Evolutionary conservation across 2,329 filamentous ascomycete species (phyloP), one percentile per base, ranked within the genome.

Genomic region (Monosporascus sp.): DNA sequence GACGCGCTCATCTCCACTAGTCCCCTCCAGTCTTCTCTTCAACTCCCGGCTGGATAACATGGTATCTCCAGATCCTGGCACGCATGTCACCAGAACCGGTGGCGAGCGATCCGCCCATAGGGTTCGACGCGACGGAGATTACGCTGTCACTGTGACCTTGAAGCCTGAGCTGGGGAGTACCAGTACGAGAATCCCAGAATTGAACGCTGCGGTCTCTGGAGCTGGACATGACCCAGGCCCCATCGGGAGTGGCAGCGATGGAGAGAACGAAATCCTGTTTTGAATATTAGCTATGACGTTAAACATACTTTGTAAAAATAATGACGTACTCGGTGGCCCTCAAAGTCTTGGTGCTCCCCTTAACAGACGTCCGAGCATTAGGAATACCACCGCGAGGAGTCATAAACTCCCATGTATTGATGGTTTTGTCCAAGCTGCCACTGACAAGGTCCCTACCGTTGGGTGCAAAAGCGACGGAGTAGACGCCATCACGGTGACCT

Each of bases 101-200:
- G 41, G 94, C 94, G 69, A 99, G 99, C 67, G 90, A 87, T 58
- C 86, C 84, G 54, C 91, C 92, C 37, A 82, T 86, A 17, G 94
- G 94, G 72, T 91, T 96, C 22, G 94, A 94, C 1, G 94, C 93
- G 50, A 97, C 94, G 3, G 92, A 97, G 65, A 97, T 97, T 63
- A 99, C 94, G 11, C 90, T 96, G 74, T 97, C 97, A 80, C 97
- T 97, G 71, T 99, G 94, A 24, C 94, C 94, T 72, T 97, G 93
- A 57, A 99, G 82, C 94, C 97, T 97, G 70, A 99, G 87, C 74
- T 97, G 93, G 1, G 93, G 94, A 60, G 89, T 87, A 37, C 93
- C 94, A 22, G 91, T 97, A 64, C 87, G 82, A 22, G 93, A 93
- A 67, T 99, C 93, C 94, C 94, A 99, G 79, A 99, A 97, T 69